Base-by-base conservation (phyloP, 164 flowering plant genomes). In the Piper longum region DNA sequence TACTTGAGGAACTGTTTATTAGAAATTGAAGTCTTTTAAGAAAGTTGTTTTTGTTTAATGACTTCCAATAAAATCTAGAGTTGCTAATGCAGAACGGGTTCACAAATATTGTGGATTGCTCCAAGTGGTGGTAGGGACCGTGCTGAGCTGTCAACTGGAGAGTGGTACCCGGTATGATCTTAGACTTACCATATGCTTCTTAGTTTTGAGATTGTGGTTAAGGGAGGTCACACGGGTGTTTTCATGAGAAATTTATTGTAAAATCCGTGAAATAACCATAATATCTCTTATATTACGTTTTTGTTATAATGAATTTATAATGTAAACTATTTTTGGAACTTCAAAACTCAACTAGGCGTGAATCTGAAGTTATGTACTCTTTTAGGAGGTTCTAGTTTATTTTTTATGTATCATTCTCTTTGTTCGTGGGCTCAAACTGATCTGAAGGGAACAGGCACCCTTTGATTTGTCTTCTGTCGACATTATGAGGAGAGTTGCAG, bases 81-180 rank as follows among this genome's bases (percentile, higher is more conserved):
- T 26, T 57, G 12, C 41, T 17, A 40, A 60, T 75, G 45, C 71
- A 89, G 97, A 83, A 77, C 76, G 62, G 96, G 99, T 55, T 84
- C 96, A 63, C 88, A 83, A 73, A 78, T 90, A 67, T 76, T 93
- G 57, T 93, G 99, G 99, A 93, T 93, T 76, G 99, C 99, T 69
- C 97, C 99, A 42, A 93, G 99, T 82, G 99, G 99, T 66, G 99
- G 99, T 64, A 84, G 99, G 74, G 99, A 93, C 66, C 89, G 99
- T 17, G 95, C 95, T 62, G 85, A 93, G 73, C 83, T 91, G 64
- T 65, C 57, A 7, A 85, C 91, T 5, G 77, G 73, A 72, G 96
- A 88, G 75, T 93, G 97, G 92, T 66, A 62, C 73, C 97, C 97
- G 59, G 99, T 93, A 80, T 71, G 88, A 67, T 11, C n/a, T 7